phyloP scores from a whole-genome alignment of 768 basidiomycete species.

The Cytidiella melzeri region DNA sequence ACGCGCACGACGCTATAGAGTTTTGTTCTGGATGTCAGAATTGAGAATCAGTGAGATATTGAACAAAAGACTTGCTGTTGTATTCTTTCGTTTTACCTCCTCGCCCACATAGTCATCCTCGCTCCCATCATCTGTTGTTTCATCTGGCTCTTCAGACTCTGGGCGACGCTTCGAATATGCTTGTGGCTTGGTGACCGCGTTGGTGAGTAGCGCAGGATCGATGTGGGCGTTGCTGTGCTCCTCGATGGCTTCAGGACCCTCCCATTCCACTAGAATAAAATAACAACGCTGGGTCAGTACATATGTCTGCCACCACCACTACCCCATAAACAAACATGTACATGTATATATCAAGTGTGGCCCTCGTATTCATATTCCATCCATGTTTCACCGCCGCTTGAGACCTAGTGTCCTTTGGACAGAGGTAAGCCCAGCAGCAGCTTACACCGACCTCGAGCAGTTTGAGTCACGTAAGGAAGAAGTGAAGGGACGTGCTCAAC shows the following conservation, averaged over 20 bases:
- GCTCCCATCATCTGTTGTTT: conserved; percentile 33
- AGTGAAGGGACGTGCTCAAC: neutral
- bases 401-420: conserved; percentile 11
- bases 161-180: neutral
- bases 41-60: neutral
- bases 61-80: too few relatives aligned
- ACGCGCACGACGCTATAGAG: conserved; percentile 37
- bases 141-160: conserved; percentile 13
- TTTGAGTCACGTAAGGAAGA: neutral
- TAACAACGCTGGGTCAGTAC: conserved; percentile 27
- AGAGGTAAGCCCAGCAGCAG: conserved; percentile 7
- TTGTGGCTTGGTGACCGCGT: neutral
- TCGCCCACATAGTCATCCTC: conserved; percentile 69
- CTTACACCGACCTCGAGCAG: neutral
- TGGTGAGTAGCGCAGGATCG: neutral
- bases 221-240: conserved; percentile 16
- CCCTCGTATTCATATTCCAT: neutral
- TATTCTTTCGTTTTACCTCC: conserved; percentile 15
- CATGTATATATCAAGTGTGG: neutral
- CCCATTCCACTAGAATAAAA: conserved; percentile 61
- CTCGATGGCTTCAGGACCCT: conserved; percentile 56
- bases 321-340: neutral
- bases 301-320: neutral
- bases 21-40: neutral
- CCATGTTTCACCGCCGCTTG: neutral